Evolutionary conservation across 495 filamentous ascomycete genomes (phyloP), one percentile per base, ranked within the genome.

Genomic region (Immersiella caudata): DNA sequence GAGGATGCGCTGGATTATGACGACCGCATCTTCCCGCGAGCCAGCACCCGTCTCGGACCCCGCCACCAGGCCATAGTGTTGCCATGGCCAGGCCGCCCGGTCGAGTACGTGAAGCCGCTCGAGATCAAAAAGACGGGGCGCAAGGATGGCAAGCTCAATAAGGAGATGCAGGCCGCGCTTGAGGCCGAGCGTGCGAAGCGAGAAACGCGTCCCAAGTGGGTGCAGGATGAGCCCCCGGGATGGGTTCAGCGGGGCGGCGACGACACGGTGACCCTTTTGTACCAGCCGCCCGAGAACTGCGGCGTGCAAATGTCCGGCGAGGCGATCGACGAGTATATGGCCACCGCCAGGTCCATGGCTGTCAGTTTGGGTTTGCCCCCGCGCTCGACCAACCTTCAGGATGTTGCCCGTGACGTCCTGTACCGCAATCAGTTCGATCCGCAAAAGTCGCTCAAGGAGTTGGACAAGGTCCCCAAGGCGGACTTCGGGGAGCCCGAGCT

Each of bases 1-100:
- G 95, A 99, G 79, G 95, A 99, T 82, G 95, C 92, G 4, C 80
- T 99, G 18, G 96, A 99, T 74, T 96, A 96, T 74, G 96, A 99
- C 72, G 95, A 99, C 77, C 91, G 96, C 58, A 98, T 98, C 67
- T 98, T 97, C 71, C 95, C 95, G 21, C 90, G 96, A 64, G 95
- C 95, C 24, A 95, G 93, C 73, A 98, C 95, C 64, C 90, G 96
- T 11, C 79, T 98, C 29, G 96, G 96, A 12, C 91, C 94, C 6
- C 88, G 93, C 57, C 93, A 97, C 77, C 95, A 99, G 81, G 95
- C 95, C 1, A 88, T 88, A 70, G 92, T 97, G 50, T 82, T 83
- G 54, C 80, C 88, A 9, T 99, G 95, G 95, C 88, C 86, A 57
- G 96, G 96, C 7, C 87, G 86, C 64, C 88, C 92, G 2, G 89